phyloP scores from a whole-genome alignment of 345 rosid genomes.

The Eucalyptus pauciflora region DNA sequence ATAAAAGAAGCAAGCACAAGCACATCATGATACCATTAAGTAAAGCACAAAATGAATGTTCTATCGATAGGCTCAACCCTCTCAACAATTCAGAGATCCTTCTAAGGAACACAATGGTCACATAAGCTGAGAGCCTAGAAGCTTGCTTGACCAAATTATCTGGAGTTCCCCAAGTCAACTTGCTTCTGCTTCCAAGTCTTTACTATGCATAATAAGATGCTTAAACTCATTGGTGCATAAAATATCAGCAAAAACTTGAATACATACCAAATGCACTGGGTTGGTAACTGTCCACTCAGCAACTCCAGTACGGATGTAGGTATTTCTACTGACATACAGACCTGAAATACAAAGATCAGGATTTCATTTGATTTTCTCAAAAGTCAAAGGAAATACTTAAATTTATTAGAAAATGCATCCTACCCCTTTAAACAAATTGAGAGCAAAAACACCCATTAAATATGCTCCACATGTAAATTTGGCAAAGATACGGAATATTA shows the following conservation, averaged over 20 bases:
- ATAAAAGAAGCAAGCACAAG: background rate
- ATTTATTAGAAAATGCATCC: background rate
- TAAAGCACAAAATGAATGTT: background rate
- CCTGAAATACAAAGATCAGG: constrained; percentile 20
- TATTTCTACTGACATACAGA: constrained; percentile 89
- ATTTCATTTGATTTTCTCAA: background rate
- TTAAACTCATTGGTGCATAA: background rate
- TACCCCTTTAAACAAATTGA: background rate
- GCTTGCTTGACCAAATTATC: background rate
- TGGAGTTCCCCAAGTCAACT: background rate
- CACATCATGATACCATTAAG: background rate
- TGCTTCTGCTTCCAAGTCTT: background rate
- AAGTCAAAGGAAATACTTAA: background rate
- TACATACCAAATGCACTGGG: constrained; percentile 90
- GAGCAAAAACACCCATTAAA: background rate
- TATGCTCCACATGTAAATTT: background rate
- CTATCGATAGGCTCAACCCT: background rate
- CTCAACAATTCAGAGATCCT: background rate
- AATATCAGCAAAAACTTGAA: background rate
- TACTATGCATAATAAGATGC: background rate
- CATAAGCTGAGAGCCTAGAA: background rate
- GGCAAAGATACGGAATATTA: background rate
- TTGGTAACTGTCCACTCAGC: constrained; percentile 83
- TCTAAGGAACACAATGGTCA: background rate
- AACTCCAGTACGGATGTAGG: constrained; percentile 82